Percentiles rank a stretch among this genome's conserved stretches.
Evolutionary conservation across 805 yeast genomes (phyloP).

Genomic region (Kodamaea laetipori): DNA sequence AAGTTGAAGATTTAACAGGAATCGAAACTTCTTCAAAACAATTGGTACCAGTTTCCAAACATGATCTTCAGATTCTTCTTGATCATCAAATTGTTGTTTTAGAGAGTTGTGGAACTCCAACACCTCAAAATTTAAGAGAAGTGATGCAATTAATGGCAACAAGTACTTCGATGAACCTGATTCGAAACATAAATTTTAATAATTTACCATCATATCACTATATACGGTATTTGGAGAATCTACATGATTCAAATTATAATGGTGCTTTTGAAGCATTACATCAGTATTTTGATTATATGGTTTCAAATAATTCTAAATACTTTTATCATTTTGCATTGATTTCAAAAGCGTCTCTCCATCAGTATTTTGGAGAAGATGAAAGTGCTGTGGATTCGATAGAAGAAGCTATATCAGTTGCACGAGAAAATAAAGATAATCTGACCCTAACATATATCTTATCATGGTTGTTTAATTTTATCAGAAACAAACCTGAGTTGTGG

Average conservation of each 20-base stretch:
- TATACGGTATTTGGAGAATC: constrained; percentile 59
- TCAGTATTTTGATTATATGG: constrained; percentile 75
- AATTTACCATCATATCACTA: constrained; percentile 49
- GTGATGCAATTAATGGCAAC: constrained; percentile 51
- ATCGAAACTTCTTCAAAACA: constrained; percentile 10
- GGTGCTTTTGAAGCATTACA: constrained; percentile 52
- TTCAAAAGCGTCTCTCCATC: constrained; percentile 70
- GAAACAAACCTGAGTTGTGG: constrained; percentile 62
- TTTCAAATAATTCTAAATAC: constrained; percentile 61
- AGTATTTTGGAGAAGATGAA: constrained; percentile 62
- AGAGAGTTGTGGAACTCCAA: constrained; percentile 53
- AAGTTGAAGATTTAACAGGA: constrained; percentile 8
- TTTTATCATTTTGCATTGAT: constrained; percentile 78
- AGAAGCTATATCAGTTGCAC: constrained; percentile 84
- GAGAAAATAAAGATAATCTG: constrained; percentile 76
- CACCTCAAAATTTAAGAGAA: constrained; percentile 45
- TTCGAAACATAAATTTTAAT: constrained; percentile 33
- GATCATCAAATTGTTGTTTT: constrained; percentile 55
- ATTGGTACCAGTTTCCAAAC: constrained; percentile 47
- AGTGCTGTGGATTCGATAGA: constrained; percentile 79
- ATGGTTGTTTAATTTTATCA: constrained; percentile 73
- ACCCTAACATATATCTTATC: constrained; percentile 73
- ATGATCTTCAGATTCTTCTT: constrained; percentile 51
- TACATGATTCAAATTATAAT: constrained; percentile 62
- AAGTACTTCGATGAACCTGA: constrained; percentile 37